Conservation (phyloP, 345 rosid species). For the Pugionium dolabratum region DNA sequence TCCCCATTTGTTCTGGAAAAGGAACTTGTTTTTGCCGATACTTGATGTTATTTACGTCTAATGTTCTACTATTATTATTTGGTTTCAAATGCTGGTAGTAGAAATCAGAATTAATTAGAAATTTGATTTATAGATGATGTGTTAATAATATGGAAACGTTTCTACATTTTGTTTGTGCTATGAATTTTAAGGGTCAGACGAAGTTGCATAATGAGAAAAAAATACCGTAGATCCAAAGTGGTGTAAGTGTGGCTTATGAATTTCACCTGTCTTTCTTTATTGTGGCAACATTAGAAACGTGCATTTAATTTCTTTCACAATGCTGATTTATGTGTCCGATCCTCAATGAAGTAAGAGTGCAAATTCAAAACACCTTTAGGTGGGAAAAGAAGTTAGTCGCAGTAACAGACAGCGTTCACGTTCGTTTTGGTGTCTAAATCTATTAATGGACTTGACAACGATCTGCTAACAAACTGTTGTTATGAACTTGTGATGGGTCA, state of each 20-base stretch:
- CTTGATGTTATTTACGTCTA: background rate
- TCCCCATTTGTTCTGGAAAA: background rate
- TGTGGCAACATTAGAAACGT: conserved; percentile 27
- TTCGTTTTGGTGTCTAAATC: no score
- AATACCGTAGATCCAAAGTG: background rate
- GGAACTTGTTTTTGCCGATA: conserved; percentile 1
- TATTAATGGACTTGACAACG: no score
- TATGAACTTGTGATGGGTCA: no score
- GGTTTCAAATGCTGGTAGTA: background rate
- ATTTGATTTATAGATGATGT: background rate
- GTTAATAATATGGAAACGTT: conserved; percentile 9
- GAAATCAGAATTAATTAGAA: background rate
- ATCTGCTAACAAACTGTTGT: no score
- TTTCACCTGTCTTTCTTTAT: conserved; percentile 26
- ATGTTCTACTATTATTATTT: background rate
- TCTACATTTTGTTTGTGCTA: background rate
- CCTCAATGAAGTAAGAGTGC: conserved; percentile 1
- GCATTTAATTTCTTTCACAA: conserved; percentile 21
- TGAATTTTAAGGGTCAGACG: conserved; percentile 33
- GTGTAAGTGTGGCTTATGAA: conserved; percentile 26
- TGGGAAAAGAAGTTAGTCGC: no score
- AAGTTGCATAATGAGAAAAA: conserved; percentile 21
- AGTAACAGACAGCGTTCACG: no score
- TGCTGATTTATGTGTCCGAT: background rate
- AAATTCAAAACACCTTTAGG: no score